Percentiles rank a stretch among this genome's conserved stretches.
Conservation (phyloP, 2,329 filamentous ascomycete species). For the Beauveria rudraprayagi region DNA sequence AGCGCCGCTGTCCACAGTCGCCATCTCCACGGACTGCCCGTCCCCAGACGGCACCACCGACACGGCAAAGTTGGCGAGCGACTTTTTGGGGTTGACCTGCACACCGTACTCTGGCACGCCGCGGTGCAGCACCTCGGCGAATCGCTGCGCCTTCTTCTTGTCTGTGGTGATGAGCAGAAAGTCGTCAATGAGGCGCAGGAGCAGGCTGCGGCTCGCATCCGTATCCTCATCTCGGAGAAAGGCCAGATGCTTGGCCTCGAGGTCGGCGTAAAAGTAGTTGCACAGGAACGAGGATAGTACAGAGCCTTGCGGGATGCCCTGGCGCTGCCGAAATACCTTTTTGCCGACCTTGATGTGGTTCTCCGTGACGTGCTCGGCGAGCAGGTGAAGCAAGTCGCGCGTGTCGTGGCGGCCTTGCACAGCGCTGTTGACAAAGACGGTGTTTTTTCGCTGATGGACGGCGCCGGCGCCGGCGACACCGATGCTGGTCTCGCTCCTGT, state of each 20-base stretch:
- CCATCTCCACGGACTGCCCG: slow-evolving; percentile 27
- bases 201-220: slow-evolving; percentile 38
- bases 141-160: slow-evolving; percentile 55
- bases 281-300: slow-evolving; percentile 80
- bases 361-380: slow-evolving; percentile 70
- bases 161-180: slow-evolving; percentile 81
- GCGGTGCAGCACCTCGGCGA: slow-evolving; percentile 71
- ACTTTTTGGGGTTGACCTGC: slow-evolving; percentile 67
- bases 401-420: slow-evolving; percentile 49
- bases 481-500: background rate
- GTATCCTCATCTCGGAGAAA: slow-evolving; percentile 44
- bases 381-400: slow-evolving; percentile 56
- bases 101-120: slow-evolving; percentile 78
- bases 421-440: slow-evolving; percentile 68
- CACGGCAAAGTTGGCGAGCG: slow-evolving; percentile 73
- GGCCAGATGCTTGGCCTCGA: slow-evolving; percentile 60
- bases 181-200: slow-evolving; percentile 84
- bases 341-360: slow-evolving; percentile 87
- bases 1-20: slow-evolving; percentile 31
- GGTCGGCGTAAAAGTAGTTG: slow-evolving; percentile 90
- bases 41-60: slow-evolving; percentile 39
- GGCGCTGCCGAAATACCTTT: slow-evolving; percentile 77
- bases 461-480: slow-evolving; percentile 20
- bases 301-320: slow-evolving; percentile 89
- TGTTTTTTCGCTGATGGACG: slow-evolving; percentile 46